Conservation (phyloP, 2,329 filamentous ascomycete genomes). For the Lasiodiplodia citricola region DNA sequence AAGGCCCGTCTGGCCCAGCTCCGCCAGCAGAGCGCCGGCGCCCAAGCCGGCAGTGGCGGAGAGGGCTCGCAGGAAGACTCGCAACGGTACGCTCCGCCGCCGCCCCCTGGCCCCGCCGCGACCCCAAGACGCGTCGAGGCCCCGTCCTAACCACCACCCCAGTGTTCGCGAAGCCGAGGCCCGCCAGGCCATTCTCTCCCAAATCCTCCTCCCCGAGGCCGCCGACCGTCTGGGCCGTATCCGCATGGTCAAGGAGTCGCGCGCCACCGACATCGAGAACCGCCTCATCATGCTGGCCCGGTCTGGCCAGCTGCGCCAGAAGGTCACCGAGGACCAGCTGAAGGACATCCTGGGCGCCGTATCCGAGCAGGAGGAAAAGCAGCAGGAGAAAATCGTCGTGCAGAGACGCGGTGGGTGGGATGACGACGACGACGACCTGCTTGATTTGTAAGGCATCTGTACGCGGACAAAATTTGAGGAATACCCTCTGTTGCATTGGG, state of each 20-base stretch:
- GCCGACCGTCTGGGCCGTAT: slow-evolving; percentile 93
- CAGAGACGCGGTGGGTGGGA: slow-evolving; percentile 77
- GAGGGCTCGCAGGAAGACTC: slow-evolving; percentile 40
- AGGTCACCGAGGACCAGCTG: slow-evolving; percentile 90
- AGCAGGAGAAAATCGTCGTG: slow-evolving; percentile 83
- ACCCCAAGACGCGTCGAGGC: slow-evolving; percentile 26
- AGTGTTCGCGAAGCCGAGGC: slow-evolving; percentile 65
- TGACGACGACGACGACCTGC: slow-evolving; percentile 70
- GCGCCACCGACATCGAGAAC: slow-evolving; percentile 90
- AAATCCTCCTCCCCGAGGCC: slow-evolving; percentile 94
- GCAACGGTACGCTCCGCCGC: slow-evolving; percentile 50
- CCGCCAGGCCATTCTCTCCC: slow-evolving; percentile 77
- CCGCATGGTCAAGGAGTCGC: slow-evolving; percentile 90
- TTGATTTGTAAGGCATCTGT: slow-evolving; percentile 38
- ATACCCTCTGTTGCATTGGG: slow-evolving; percentile 21
- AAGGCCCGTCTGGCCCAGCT: slow-evolving; percentile 93
- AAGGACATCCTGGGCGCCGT: slow-evolving; percentile 89
- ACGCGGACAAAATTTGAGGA: slow-evolving; percentile 1
- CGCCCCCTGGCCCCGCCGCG: slow-evolving; percentile 41
- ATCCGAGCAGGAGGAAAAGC: slow-evolving; percentile 70
- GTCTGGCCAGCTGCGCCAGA: slow-evolving; percentile 81
- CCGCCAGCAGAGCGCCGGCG: slow-evolving; percentile 70
- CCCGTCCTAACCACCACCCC: slow-evolving; percentile 26
- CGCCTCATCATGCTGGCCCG: slow-evolving; percentile 89
- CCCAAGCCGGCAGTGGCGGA: slow-evolving; percentile 54